Evolutionary conservation across 768 basidiomycete genomes (phyloP), one percentile per base, ranked within the genome.

Genomic region (Phylloporus sp.): DNA sequence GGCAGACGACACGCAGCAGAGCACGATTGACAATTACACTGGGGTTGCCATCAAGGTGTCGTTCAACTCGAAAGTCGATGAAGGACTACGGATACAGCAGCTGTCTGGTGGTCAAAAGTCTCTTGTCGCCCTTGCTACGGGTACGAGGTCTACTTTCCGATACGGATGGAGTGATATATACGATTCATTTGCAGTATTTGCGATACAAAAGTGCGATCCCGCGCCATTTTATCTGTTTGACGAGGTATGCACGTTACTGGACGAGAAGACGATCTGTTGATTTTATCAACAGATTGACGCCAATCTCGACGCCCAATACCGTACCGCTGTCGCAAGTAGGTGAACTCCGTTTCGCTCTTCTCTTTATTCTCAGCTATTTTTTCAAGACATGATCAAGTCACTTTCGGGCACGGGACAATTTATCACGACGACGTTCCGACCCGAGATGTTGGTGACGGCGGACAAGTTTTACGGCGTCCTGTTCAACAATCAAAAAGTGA

Each of bases 171-270:
- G 40, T 10, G 8, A 28, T 42, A 56, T 18, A 64, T 40, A 9
- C 9, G 24, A 18, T 34, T 15, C 11, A n/a, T 26, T 38, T 24
- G 1, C 59, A 90, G 94, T 99, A 21, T 98, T 99, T 60, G 92
- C 95, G 14, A 98, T 98, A 55, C 96, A 99, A 69, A 97, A 96
- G 68, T 98, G 95, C 62, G 96, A 99, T 60, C 96, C 96, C 2
- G 95, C 96, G 0, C 96, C 96, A 2, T 99, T 99, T 72, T 98
- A 98, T 67, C 76, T 99, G n/a, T 98, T 99, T 58, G 96, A 99
- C 62, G 96, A 98, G 74, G 86, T 84, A 50, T 9, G 32, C 2
- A 17, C 31, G 22, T 39, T 36, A 14, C n/a, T 8, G 9, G 26
- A 23, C 40, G 13, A 18, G 15, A 17, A 41, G 13, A 39, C 41